Evolutionary conservation across 805 yeast genomes (phyloP).

Genomic region (Grigorovia transvaalensis): DNA sequence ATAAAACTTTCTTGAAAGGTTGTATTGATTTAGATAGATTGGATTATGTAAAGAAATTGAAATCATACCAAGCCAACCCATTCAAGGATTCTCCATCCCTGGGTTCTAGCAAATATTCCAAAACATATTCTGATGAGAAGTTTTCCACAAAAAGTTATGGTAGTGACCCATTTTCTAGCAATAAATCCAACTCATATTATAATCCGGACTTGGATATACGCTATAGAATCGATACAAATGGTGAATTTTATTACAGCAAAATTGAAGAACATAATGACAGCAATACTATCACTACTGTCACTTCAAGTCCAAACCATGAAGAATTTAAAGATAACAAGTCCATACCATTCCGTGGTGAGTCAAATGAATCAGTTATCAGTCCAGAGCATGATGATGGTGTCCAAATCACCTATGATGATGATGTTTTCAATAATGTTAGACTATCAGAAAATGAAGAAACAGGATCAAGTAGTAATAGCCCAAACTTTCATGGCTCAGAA

Average conservation of each 20-base stretch:
- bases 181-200: conserved; percentile 10
- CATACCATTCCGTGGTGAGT: not conserved
- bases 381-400: not conserved
- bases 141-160: conserved; percentile 1
- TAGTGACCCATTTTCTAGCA: conserved; percentile 4
- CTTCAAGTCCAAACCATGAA: not conserved
- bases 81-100: not conserved
- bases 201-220: conserved; percentile 14
- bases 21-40: not conserved
- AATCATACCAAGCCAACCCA: conserved; percentile 1
- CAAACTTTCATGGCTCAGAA: not conserved
- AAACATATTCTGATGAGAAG: not conserved
- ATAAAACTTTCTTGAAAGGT: not conserved
- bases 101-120: not conserved
- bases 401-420: not conserved
- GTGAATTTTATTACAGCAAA: conserved; percentile 20
- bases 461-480: not conserved
- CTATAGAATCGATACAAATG: conserved; percentile 18
- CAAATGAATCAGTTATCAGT: not conserved
- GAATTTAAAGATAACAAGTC: not conserved
- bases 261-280: not conserved
- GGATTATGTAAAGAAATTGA: not conserved
- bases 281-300: not conserved
- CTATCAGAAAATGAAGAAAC: not conserved
- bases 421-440: not conserved